These are phyloP conservation scores for Raffaelea deltoideospora DNA, from an alignment of 2,329 filamentous ascomycete genomes.

Conservation along the genomic window DNA sequence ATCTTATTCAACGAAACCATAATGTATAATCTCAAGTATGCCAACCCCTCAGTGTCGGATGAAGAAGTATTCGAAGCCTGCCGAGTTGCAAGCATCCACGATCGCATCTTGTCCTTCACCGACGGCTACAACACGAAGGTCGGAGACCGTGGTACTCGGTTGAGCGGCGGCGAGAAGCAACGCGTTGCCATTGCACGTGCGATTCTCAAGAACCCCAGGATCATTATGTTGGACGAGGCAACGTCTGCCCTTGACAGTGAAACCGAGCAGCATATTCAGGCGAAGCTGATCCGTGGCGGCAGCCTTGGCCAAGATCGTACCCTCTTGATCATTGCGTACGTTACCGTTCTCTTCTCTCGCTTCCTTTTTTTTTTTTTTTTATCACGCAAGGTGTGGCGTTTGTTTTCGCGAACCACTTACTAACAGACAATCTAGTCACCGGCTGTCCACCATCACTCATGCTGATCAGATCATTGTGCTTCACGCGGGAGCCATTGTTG, in stretches of 20 bases:
- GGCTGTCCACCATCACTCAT: conserved; percentile 44
- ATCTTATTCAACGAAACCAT: conserved; percentile 44
- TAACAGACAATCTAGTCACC: conserved; percentile 36
- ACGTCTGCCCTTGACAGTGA: conserved; percentile 54
- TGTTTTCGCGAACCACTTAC: too few relatives aligned
- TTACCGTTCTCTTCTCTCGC: conserved; percentile 9
- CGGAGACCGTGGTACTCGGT: conserved; percentile 34
- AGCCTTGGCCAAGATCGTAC: conserved; percentile 71
- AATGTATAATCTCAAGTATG: conserved; percentile 40
- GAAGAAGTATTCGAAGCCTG: conserved; percentile 36
- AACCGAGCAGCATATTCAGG: conserved; percentile 42
- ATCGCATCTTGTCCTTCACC: conserved; percentile 35
- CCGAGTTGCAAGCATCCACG: conserved; percentile 37
- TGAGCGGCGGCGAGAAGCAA: conserved; percentile 47
- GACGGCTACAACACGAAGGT: conserved; percentile 38
- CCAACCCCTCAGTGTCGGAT: conserved; percentile 29
- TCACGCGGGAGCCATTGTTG: conserved; percentile 10
- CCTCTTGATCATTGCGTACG: conserved; percentile 84
- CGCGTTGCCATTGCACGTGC: conserved; percentile 47
- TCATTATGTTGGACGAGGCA: conserved; percentile 57
- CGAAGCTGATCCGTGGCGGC: conserved; percentile 48
- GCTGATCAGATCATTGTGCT: conserved; percentile 14
- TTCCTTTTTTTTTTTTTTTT: not conserved
- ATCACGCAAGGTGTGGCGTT: too few relatives aligned
- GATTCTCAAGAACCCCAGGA: conserved; percentile 52